Conservation (phyloP, 306 rosid species). For the Lagenaria siceraria region DNA sequence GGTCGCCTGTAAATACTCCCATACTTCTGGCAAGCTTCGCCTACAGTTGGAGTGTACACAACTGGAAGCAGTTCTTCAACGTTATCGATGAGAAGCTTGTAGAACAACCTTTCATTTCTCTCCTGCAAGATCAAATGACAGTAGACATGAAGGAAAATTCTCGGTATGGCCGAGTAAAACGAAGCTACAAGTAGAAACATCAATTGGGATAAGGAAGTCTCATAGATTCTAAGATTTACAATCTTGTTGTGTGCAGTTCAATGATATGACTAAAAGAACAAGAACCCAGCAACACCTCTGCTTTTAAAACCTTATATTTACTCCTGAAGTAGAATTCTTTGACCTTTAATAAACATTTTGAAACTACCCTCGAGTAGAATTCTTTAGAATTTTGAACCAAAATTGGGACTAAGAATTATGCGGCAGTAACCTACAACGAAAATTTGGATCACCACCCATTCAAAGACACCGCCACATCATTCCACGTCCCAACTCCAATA, state of each 20-base stretch:
- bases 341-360: too few species aligned
- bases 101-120: slow-evolving; percentile 87
- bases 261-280: not conserved
- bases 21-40: slow-evolving; percentile 97
- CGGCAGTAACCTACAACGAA: too few species aligned
- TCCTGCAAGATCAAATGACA: slow-evolving; percentile 37
- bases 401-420: too few species aligned
- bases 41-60: slow-evolving; percentile 93
- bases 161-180: not conserved
- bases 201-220: not conserved
- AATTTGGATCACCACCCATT: too few species aligned
- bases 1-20: slow-evolving; percentile 88
- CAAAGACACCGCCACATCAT: too few species aligned
- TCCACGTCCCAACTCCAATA: too few species aligned
- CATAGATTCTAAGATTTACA: not conserved
- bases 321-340: too few species aligned
- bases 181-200: not conserved
- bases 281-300: not conserved
- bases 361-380: too few species aligned
- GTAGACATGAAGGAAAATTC: slow-evolving; percentile 4
- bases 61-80: slow-evolving; percentile 93
- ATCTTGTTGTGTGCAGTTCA: not conserved
- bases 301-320: not conserved
- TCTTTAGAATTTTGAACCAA: too few species aligned
- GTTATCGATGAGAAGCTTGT: slow-evolving; percentile 75